Percentiles rank a stretch among this genome's conserved stretches.
Evolutionary conservation across 805 yeast genomes (phyloP).

Genomic region (Ogataea degrootiae): DNA sequence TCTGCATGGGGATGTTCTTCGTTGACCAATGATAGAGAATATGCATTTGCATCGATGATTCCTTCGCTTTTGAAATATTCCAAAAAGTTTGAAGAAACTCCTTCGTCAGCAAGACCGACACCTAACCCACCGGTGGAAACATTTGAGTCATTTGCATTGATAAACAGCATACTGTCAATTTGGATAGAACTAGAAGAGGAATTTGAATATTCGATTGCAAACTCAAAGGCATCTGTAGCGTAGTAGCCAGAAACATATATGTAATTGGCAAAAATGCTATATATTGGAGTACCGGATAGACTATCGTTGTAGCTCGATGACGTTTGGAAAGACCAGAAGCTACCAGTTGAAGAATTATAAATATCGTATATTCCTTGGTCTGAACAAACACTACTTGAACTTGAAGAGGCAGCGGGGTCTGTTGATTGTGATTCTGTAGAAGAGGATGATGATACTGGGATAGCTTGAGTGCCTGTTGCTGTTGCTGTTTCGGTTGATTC

Average conservation of each 20-base stretch:
- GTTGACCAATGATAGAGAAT: conserved; percentile 38
- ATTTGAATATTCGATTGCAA: conserved; percentile 3
- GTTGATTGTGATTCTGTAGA: neutral
- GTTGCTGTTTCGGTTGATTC: neutral
- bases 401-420: neutral
- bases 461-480: neutral
- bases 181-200: neutral
- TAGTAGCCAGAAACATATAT: conserved; percentile 21
- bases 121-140: conserved; percentile 43
- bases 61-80: conserved; percentile 27
- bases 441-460: neutral
- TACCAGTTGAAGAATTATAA: conserved; percentile 17
- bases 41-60: conserved; percentile 35
- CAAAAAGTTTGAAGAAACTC: conserved; percentile 29
- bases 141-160: conserved; percentile 33
- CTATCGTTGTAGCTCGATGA: neutral
- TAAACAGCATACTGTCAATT: conserved; percentile 30
- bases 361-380: conserved; percentile 21
- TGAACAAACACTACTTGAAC: conserved; percentile 16
- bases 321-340: conserved; percentile 5
- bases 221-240: conserved; percentile 21
- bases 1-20: conserved; percentile 26
- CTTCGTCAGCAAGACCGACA: conserved; percentile 31
- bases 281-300: conserved; percentile 11
- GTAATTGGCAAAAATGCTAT: conserved; percentile 15